phyloP scores from a whole-genome alignment of 1,139 yeast species.

The Pichiaceae sp. region DNA sequence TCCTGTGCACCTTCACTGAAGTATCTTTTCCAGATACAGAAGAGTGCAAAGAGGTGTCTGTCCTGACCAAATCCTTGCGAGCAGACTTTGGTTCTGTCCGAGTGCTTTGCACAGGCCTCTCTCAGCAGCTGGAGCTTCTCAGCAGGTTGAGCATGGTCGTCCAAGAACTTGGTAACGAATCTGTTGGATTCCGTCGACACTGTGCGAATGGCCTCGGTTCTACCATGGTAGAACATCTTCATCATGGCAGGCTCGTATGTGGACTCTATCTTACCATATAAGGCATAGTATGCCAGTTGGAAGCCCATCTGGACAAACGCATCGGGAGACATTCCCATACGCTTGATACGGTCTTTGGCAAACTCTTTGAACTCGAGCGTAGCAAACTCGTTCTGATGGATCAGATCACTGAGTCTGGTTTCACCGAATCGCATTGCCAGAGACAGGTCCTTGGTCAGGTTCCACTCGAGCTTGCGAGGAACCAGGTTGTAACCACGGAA shows the following conservation, averaged over 20 bases:
- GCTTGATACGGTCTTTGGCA: constrained; percentile 74
- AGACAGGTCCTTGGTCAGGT: constrained; percentile 66
- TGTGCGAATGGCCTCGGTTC: constrained; percentile 86
- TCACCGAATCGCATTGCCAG: constrained; percentile 85
- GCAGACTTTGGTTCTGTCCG: constrained; percentile 59
- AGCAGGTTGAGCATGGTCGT: constrained; percentile 47
- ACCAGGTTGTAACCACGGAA: constrained; percentile 36
- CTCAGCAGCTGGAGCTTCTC: constrained; percentile 56
- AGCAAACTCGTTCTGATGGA: constrained; percentile 82
- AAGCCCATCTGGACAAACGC: constrained; percentile 93
- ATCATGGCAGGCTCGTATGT: constrained; percentile 98
- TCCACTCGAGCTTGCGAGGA: constrained; percentile 89
- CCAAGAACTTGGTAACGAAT: constrained; percentile 81
- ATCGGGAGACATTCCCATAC: constrained; percentile 86
- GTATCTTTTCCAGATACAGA: constrained; percentile 81
- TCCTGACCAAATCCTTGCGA: constrained; percentile 81
- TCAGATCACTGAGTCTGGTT: constrained; percentile 77
- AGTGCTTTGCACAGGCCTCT: constrained; percentile 65
- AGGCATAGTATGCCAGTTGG: constrained; percentile 87
- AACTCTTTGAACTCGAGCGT: constrained; percentile 68
- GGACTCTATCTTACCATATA: constrained; percentile 88
- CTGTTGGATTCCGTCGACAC: constrained; percentile 74
- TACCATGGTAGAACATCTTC: constrained; percentile 74
- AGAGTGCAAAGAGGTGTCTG: constrained; percentile 80
- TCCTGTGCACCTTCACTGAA: constrained; percentile 26